These are phyloP conservation scores for Cyberlindnera amylophila DNA, from an alignment of 805 yeast genomes.

Conservation along the genomic window DNA sequence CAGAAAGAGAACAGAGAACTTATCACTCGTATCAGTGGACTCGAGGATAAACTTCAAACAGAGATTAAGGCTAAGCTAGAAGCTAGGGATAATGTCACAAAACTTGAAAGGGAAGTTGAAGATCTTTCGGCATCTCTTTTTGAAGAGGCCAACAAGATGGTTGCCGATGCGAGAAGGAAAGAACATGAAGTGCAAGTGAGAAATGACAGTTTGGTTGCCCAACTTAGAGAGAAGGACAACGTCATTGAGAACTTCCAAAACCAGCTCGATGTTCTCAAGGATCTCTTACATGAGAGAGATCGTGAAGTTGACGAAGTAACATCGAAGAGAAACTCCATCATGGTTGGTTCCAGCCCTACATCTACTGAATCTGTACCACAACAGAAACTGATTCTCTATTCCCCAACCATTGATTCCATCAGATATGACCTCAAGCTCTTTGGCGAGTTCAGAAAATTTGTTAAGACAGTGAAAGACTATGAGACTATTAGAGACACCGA, in stretches of 20 bases:
- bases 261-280: conserved; percentile 66
- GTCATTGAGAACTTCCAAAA: conserved; percentile 60
- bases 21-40: conserved; percentile 29
- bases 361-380: conserved; percentile 16
- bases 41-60: conserved; percentile 30
- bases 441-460: conserved; percentile 36
- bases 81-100: conserved; percentile 58
- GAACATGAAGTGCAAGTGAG: conserved; percentile 56
- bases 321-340: conserved; percentile 15
- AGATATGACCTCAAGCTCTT: conserved; percentile 39
- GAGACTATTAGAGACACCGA: conserved; percentile 37
- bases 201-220: conserved; percentile 49
- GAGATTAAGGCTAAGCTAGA: conserved; percentile 36
- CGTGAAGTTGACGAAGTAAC: conserved; percentile 33
- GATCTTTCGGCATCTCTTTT: conserved; percentile 74
- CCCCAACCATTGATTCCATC: conserved; percentile 39
- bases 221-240: conserved; percentile 64
- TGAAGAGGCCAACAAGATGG: conserved; percentile 84
- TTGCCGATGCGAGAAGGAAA: conserved; percentile 69
- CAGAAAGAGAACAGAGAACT: conserved; percentile 32
- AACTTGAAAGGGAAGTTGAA: conserved; percentile 70
- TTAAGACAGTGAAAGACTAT: conserved; percentile 32
- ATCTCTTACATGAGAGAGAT: conserved; percentile 43
- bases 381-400: conserved; percentile 31
- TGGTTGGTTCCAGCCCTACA: neutral